Base-by-base conservation (phyloP, 106 monocot species). In the Acorus calamus region DNA sequence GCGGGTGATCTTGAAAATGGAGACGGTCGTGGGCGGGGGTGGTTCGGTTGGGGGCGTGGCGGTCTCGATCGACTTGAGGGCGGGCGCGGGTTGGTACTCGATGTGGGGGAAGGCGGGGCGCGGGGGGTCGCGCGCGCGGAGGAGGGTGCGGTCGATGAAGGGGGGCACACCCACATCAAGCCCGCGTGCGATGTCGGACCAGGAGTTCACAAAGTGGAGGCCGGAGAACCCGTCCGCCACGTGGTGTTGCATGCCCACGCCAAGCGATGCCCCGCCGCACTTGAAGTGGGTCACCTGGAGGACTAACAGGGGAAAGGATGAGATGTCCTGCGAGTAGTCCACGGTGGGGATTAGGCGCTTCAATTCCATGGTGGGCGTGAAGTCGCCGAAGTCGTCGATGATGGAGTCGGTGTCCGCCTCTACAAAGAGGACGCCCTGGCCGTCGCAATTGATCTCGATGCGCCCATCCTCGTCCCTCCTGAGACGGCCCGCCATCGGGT, bases 171-270 rank as follows among this genome's bases (percentile, higher is more conserved):
- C 52, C 51, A 91, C 72, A 59, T 67, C 70, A n/a, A 74, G 46
- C 4, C 90, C 96, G 14, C 87, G 81, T 28, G 86, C 73, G 14
- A 94, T 52, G 69, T 86, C 89, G n/a, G 94, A 81, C 94, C 94
- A 94, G 13, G 94, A 84, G 66, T 96, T 96, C 66, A 96, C 85
- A 80, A 96, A 90, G 63, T 87, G 90, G 52, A 90, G 79, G 41
- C 87, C 89, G 5, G 94, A 86, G 66, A 64, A 64, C 8, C 94
- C 94, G 60, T 96, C 94, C 4, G 87, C 94, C 2, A 74, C 84
- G 55, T 87, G 90, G 77, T 94, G 96, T 57, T 96, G 96, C 90
- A 96, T 91, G 13, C 96, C 96, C 4, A 96, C 96, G 4, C 96
- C 96, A 0, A 96, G 76, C 7, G 96, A 78, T 1, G 61, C 80